Base-by-base conservation (phyloP, 352 stramenopile genomes). In the Phytophthora meadii region DNA sequence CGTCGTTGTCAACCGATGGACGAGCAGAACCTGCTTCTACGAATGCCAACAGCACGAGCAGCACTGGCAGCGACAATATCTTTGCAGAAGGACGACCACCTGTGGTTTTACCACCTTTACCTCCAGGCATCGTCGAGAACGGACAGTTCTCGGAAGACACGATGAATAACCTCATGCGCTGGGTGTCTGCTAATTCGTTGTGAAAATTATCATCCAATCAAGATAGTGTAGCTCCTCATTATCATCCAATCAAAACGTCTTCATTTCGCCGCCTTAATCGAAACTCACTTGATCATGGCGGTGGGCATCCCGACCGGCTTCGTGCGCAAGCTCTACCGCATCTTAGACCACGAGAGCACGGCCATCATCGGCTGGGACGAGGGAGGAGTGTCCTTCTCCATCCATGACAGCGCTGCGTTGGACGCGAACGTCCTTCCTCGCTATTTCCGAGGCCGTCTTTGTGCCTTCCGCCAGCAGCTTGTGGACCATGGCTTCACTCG, bases 301-400 rank as follows among this genome's bases (percentile, higher is more conserved):
- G 67, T 71, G 40, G 82, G 76, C 54, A 93, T 93, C 72, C 77
- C 82, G 8, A 89, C 80, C 53, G 84, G 82, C 59, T 93, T 93
- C 54, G 81, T 93, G 66, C 77, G 84, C 57, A 93, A 93, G 66
- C 81, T 93, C 19, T 93, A 93, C 72, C 80, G 79, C 64, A 90
- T 93, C 67, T 63, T 93, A 44, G 82, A 93, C 68, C 77, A 89
- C 47, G 82, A 92, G 65, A 87, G 72, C 61, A 67, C 74, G 53
- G 54, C 66, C 30, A 81, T 93, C 63, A 79, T 93, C 56, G 44
- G 49, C 32, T 93, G 84, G 84, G 82, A 89, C 61, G 51, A 54
- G 9, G 51, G 57, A 28, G 82, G 82, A 7, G 52, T 40, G n/a
- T 89, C 77, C 60, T 93, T 93, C 68, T 89, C 79, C 27, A 82